Conservation (phyloP, 78 protist species). For the slime mould (Dictyostelium discoideum) region DNA sequence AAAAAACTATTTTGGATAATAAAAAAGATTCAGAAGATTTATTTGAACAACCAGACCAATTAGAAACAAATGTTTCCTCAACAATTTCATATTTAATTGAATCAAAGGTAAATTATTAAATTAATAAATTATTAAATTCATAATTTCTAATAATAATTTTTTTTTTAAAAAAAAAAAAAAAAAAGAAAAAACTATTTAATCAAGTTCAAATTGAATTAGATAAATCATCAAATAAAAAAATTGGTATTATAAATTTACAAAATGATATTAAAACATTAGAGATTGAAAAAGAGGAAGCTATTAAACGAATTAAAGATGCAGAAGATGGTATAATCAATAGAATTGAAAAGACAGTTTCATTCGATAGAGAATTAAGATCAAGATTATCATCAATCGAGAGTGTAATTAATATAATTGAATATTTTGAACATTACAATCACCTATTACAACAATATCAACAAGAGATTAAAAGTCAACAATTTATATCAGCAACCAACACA, state of each 20-base stretch:
- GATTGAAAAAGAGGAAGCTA: not conserved
- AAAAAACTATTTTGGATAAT: not conserved
- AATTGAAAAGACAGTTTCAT: not conserved
- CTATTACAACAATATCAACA: not conserved
- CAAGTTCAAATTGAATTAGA: conserved; percentile 47
- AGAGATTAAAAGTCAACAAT: not conserved
- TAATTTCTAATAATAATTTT: too few relatives aligned
- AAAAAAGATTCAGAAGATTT: conserved; percentile 36
- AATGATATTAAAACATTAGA: conserved; percentile 17
- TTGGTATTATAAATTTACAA: conserved; percentile 14
- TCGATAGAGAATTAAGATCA: conserved; percentile 20
- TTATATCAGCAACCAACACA: not conserved
- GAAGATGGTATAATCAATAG: not conserved
- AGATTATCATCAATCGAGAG: conserved; percentile 34
- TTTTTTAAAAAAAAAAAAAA: too few relatives aligned
- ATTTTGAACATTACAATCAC: conserved; percentile 12
- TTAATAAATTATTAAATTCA: not conserved
- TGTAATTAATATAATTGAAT: conserved; percentile 19
- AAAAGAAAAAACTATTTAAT: conserved; percentile 24
- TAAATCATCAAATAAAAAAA: conserved; percentile 23
- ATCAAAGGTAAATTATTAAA: conserved; percentile 15
- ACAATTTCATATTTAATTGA: conserved; percentile 36
- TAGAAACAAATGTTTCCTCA: conserved; percentile 23
- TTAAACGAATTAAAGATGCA: not conserved
- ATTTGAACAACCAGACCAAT: conserved; percentile 27